These are phyloP conservation scores for Crassisporium funariophilum DNA, from an alignment of 768 basidiomycete species.

Conservation along the genomic window DNA sequence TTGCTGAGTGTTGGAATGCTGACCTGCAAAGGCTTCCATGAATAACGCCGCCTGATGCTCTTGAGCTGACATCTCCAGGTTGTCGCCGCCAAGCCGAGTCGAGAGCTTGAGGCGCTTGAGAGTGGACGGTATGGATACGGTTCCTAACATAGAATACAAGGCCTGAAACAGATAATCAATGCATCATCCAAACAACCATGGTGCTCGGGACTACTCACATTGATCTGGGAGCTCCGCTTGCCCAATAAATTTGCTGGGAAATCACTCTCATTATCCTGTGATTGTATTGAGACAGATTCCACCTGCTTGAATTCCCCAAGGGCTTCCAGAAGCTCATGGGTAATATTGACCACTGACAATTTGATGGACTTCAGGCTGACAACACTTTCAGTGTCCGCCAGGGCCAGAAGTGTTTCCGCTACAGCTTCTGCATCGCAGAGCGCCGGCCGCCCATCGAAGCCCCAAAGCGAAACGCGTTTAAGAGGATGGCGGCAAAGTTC, in stretches of 20 bases:
- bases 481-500: conserved; percentile 25
- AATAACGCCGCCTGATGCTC: conserved; percentile 23
- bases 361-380: conserved; percentile 22
- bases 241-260: conserved; percentile 16
- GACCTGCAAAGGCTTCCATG: conserved; percentile 23
- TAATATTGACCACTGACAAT: conserved; percentile 22
- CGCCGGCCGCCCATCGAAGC: conserved; percentile 26
- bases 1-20: conserved; percentile 18
- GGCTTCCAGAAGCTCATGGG: conserved; percentile 16
- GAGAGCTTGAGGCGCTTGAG: conserved; percentile 22
- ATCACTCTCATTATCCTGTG: conserved; percentile 23
- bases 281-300: conserved; percentile 19
- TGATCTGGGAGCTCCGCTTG: conserved; percentile 16
- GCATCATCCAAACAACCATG: neutral
- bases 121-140: conserved; percentile 17
- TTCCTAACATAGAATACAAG: conserved; percentile 24
- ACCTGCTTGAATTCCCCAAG: conserved; percentile 18
- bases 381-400: conserved; percentile 19
- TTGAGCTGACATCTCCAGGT: conserved; percentile 22
- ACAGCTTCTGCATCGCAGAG: conserved; percentile 25
- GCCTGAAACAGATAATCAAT: conserved; percentile 3
- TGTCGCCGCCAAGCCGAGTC: conserved; percentile 26
- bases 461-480: conserved; percentile 27
- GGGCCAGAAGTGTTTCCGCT: conserved; percentile 13
- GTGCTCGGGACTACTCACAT: conserved; percentile 13